Evolutionary conservation across 2,329 filamentous ascomycete species (phyloP), one percentile per base, ranked within the genome.

Genomic region (Hirsutella rhossiliensis): DNA sequence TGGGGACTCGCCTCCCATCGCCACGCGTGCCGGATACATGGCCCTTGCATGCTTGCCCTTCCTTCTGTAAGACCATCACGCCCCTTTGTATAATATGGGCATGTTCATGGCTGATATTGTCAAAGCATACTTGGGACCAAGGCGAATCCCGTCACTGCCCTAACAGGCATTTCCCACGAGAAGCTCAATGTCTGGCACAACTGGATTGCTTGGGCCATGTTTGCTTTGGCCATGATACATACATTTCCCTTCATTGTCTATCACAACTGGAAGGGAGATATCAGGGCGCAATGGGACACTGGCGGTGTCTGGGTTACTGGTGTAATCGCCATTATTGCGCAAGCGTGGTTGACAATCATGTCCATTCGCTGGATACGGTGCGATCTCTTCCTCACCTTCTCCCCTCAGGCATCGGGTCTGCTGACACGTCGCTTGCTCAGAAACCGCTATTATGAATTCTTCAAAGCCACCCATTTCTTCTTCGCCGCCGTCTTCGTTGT

Each of bases 161-260:
- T 76, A 9, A 78, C 75, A 0, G 75, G 75, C 1, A 62, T 78
- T 11, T 67, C 73, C 0, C 73, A 78, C 45, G 76, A 80, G 52
- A 72, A 70, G 44, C 64, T 80, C 2, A 72, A 76, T 45, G 56
- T 73, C n/a, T 75, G 72, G 52, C 73, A 78, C 51, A 64, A 66
- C 41, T 76, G 71, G 71, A 62, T 68, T 4, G 65, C 66, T 38
- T 76, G 72, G 56, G 72, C 71, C 29, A 75, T 78, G 62, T 76
- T 78, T 45, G 60, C 71, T 17, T 61, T 78, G 1, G 72, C 73
- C 0, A 58, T 80, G 4, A 50, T 79, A 6, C 76, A 80, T 51
- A 78, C 75, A 0, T 78, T 79, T 41, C 76, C 76, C 0, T 80
- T 76, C 50, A 70, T 80, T 45, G 60, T 79, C 1, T 73, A 66